Percentiles rank a stretch among this genome's conserved stretches.
Conservation (phyloP, 225 moss, liverwort and hornwort genomes). For the Pseudoscleropodium purum region DNA sequence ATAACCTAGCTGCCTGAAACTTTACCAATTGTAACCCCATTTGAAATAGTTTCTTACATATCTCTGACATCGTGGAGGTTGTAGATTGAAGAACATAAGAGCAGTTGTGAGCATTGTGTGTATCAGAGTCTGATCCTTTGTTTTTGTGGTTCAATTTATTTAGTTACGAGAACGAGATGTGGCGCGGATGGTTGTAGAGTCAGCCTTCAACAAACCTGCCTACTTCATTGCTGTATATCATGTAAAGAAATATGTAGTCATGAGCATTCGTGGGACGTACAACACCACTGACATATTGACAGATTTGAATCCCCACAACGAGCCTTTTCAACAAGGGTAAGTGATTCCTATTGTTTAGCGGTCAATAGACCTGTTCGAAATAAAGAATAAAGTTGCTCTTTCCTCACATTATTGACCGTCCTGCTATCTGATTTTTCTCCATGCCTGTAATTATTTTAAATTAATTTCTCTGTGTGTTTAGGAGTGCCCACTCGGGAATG, state of each 20-base stretch:
- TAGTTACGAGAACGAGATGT: constrained; percentile 56
- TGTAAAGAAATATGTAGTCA: constrained; percentile 40
- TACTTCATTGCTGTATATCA: constrained; percentile 68
- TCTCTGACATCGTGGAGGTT: background rate
- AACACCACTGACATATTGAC: constrained; percentile 78
- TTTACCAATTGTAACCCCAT: background rate
- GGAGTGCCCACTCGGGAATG: constrained; percentile 76
- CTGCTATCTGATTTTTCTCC: background rate
- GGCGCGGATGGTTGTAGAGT: constrained; percentile 38
- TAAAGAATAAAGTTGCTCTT: background rate
- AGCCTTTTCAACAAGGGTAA: constrained; percentile 64
- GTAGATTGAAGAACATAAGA: background rate
- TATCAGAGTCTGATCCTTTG: background rate
- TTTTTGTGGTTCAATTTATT: background rate
- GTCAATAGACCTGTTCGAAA: too few species aligned
- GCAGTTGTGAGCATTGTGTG: background rate
- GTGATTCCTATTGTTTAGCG: background rate
- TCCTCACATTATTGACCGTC: background rate
- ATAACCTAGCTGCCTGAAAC: background rate
- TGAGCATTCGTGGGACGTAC: constrained; percentile 79
- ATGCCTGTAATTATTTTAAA: background rate
- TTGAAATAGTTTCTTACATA: background rate
- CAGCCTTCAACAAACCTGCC: constrained; percentile 63
- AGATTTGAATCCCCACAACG: constrained; percentile 71
- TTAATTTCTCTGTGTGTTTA: background rate